phyloP scores from a whole-genome alignment of 352 stramenopile genomes.

The Pythium graminicola region DNA sequence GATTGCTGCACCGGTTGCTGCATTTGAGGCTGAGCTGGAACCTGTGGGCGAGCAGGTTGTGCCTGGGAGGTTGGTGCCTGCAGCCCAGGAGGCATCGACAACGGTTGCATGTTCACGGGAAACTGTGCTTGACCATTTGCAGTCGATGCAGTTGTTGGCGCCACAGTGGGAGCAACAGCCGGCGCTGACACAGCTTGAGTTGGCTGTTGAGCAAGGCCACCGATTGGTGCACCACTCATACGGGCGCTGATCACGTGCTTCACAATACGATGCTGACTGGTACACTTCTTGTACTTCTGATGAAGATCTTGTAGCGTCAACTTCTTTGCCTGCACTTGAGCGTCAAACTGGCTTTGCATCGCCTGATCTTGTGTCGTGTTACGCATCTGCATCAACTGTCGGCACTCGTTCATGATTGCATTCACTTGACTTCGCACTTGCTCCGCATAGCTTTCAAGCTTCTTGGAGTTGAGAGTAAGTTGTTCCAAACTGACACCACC shows the following conservation, averaged over 20 bases:
- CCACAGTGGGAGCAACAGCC: background rate
- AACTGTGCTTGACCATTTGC: slow-evolving; percentile 10
- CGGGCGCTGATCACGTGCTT: slow-evolving; percentile 64
- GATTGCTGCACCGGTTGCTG: slow-evolving; percentile 10
- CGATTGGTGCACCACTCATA: slow-evolving; percentile 17
- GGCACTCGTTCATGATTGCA: slow-evolving; percentile 75
- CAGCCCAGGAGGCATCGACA: slow-evolving; percentile 20
- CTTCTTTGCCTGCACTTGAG: slow-evolving; percentile 65
- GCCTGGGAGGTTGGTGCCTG: slow-evolving; percentile 1
- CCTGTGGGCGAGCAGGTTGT: background rate
- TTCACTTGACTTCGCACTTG: slow-evolving; percentile 76
- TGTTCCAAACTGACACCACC: slow-evolving; percentile 61
- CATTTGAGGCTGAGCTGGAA: background rate
- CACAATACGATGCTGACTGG: slow-evolving; percentile 73
- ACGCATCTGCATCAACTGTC: slow-evolving; percentile 65
- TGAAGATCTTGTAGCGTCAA: slow-evolving; percentile 66
- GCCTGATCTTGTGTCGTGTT: slow-evolving; percentile 65
- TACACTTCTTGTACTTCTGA: slow-evolving; percentile 75
- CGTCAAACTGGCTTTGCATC: slow-evolving; percentile 56
- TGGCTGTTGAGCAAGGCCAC: background rate
- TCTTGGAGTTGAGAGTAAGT: slow-evolving; percentile 71
- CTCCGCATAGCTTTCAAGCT: slow-evolving; percentile 75
- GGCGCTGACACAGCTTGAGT: background rate
- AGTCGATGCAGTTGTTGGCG: too few species aligned
- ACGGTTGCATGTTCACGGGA: slow-evolving; percentile 17